Base-by-base conservation (phyloP, 768 basidiomycete species). In the Panaeolus cyanescens region DNA sequence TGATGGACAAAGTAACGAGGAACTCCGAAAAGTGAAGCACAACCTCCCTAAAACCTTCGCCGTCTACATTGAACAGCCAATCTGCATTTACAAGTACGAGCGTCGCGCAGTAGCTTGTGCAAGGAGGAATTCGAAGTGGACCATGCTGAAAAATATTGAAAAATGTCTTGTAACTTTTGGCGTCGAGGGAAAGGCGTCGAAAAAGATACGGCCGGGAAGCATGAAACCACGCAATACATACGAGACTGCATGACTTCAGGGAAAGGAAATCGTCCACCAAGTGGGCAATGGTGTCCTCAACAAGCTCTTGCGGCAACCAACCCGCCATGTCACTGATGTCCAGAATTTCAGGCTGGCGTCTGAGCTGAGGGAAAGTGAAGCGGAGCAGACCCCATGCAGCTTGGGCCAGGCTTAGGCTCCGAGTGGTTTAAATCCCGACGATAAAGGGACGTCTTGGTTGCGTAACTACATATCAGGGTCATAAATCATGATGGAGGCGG, bases 221-320 rank as follows among this genome's bases (percentile, higher is more conserved):
- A 25, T 45, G 53, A 12, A 57, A 40, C 65, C 65, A 66, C 4
- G 64, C 32, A 13, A 40, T 28, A 31, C 65, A 66, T 34, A 66
- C 65, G 32, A 66, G 59, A 57, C 65, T 63, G 40, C 65, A 66
- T 22, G 34, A 32, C 40, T 63, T 57, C 54, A 66, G 42, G 22
- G 61, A 36, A 8, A 7, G 17, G 7, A 40, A 10, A 15, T 62
- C 64, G 39, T 39, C 20, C 4, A 40, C 34, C 30, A 65, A 59
- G 17, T 62, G 34, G 30, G 42, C 45, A 45, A 65, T 59, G 32
- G 62, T 57, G 8, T 65, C 28, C 32, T 62, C 55, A n/a, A 55
- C 28, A 4, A 65, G 28, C 37, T 65, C 64, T 42, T 65, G 64
- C 30, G 64, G 64, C 10, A 65, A 42, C n/a, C n/a, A n/a, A n/a